A percentile compares a stretch with the other conserved stretches of the same genome.
These are phyloP conservation scores for Zalerion maritima DNA, from an alignment of 495 filamentous ascomycete species.

Conservation along the genomic window DNA sequence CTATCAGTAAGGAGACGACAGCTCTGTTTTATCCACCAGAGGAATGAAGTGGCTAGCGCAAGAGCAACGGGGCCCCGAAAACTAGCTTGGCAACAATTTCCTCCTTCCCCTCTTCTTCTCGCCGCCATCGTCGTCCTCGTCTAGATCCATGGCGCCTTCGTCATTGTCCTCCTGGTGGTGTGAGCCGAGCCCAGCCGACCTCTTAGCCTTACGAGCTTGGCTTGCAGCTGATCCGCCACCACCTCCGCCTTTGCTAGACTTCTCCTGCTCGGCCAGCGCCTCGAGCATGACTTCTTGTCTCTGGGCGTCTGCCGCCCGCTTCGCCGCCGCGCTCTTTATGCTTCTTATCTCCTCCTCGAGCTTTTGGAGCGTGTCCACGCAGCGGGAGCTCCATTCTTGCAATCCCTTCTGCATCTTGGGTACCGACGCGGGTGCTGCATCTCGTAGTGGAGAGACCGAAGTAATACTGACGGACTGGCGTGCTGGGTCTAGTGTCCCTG, in stretches of 20 bases:
- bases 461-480: slow-evolving; percentile 58
- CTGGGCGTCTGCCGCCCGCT: slow-evolving; percentile 33
- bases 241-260: slow-evolving; percentile 12
- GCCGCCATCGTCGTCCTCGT: slow-evolving; percentile 25
- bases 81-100: background rate
- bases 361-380: slow-evolving; percentile 54
- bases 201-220: slow-evolving; percentile 14
- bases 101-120: slow-evolving; percentile 19
- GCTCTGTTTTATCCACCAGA: too few relatives aligned
- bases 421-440: slow-evolving; percentile 58
- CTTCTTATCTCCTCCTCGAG: slow-evolving; percentile 56
- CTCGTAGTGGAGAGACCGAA: slow-evolving; percentile 69
- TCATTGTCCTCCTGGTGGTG: slow-evolving; percentile 32
- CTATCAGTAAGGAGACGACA: too few relatives aligned
- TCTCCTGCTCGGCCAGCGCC: slow-evolving; percentile 25
- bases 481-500: slow-evolving; percentile 67
- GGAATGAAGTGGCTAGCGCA: too few relatives aligned
- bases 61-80: slow-evolving; percentile 1
- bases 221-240: slow-evolving; percentile 9
- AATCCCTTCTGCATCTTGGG: slow-evolving; percentile 51
- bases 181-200: slow-evolving; percentile 21
- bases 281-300: slow-evolving; percentile 33
- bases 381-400: slow-evolving; percentile 60
- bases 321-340: slow-evolving; percentile 40
- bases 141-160: slow-evolving; percentile 45